Conservation (phyloP, 2,329 filamentous ascomycete genomes). For the Cercospora sp. region DNA sequence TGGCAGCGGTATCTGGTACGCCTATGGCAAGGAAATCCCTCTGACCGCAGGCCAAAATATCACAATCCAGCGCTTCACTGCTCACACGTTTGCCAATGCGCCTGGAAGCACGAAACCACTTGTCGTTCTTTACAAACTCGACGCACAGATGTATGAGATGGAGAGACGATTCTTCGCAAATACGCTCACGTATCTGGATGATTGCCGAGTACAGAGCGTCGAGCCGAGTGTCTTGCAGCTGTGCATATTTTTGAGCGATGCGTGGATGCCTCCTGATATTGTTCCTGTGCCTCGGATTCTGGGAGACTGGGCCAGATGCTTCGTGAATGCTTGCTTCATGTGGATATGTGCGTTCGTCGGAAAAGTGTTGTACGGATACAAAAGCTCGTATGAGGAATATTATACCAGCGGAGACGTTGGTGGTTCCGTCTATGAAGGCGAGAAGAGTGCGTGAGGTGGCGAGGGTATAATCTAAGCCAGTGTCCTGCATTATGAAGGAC, state of each 20-base stretch:
- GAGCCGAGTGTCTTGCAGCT: constrained; percentile 22
- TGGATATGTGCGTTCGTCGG: constrained; percentile 15
- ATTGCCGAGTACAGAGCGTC: constrained; percentile 16
- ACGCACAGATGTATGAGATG: constrained; percentile 22
- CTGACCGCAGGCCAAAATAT: constrained; percentile 18
- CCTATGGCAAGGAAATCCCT: constrained; percentile 13
- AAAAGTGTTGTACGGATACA: constrained; percentile 6
- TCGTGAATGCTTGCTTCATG: constrained; percentile 17
- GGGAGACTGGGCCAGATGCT: constrained; percentile 10
- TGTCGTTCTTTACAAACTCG: constrained; percentile 19
- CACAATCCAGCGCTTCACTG: constrained; percentile 14
- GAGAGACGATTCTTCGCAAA: constrained; percentile 24
- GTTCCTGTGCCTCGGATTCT: constrained; percentile 13
- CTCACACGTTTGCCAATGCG: constrained; percentile 22
- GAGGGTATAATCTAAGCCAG: background rate
- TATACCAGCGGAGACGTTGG: background rate
- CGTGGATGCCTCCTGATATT: constrained; percentile 21
- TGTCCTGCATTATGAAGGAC: background rate
- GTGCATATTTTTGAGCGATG: constrained; percentile 16
- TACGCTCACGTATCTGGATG: constrained; percentile 21
- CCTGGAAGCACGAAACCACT: constrained; percentile 18
- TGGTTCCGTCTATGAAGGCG: background rate
- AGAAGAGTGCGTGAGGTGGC: background rate
- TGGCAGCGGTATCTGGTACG: constrained; percentile 22
- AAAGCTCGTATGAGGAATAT: constrained; percentile 12